Evolutionary conservation across 2,329 filamentous ascomycete species (phyloP).

Genomic region (Talaromyces sp.): DNA sequence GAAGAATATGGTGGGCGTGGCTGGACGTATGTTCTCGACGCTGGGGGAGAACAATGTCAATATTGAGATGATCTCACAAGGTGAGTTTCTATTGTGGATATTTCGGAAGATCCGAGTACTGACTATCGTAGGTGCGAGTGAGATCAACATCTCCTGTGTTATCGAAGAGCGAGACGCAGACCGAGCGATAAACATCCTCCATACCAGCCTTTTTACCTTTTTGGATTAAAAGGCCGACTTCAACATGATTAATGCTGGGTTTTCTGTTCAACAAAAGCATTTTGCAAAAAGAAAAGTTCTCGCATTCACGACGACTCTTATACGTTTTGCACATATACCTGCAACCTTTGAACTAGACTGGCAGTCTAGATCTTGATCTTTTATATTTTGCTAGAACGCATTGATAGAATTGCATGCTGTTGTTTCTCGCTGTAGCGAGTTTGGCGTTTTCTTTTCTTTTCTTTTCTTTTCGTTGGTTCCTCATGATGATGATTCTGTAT

Average conservation of each 20-base stretch:
- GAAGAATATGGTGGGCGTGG: slow-evolving; percentile 95
- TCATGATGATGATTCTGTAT: not conserved
- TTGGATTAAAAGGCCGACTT: slow-evolving; percentile 55
- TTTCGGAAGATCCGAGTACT: slow-evolving; percentile 8
- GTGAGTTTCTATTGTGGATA: slow-evolving; percentile 45
- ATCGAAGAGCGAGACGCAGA: slow-evolving; percentile 88
- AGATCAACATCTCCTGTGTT: slow-evolving; percentile 98
- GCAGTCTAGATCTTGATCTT: not conserved
- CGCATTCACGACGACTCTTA: not conserved
- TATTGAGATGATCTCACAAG: slow-evolving; percentile 99
- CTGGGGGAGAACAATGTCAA: slow-evolving; percentile 92
- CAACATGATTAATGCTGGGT: not conserved
- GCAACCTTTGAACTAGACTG: not conserved
- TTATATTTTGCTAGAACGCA: not conserved
- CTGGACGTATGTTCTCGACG: slow-evolving; percentile 90
- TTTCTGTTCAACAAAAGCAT: not conserved
- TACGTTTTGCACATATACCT: not conserved
- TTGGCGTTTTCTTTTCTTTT: not conserved
- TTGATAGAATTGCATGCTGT: slow-evolving; percentile 1
- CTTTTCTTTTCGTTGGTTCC: not conserved
- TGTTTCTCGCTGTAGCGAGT: not conserved
- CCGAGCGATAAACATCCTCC: slow-evolving; percentile 89
- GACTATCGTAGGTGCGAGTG: slow-evolving; percentile 68
- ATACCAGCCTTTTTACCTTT: slow-evolving; percentile 96
- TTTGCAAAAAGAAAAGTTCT: not conserved